Base-by-base conservation (phyloP, 2,329 filamentous ascomycete genomes). In the Fusarium palustre region DNA sequence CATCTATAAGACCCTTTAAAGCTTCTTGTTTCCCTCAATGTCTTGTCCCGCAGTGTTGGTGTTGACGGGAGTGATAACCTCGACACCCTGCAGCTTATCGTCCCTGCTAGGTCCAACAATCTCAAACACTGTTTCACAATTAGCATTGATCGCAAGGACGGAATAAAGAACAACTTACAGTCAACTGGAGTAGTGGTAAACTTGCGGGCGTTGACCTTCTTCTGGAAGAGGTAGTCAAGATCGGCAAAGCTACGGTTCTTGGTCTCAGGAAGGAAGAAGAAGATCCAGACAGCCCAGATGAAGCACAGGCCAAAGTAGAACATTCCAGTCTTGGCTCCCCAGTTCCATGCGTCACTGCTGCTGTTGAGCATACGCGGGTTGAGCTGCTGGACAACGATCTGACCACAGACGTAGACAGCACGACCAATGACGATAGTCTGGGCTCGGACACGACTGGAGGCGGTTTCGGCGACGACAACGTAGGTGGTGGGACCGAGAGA, bases 391-490 rank as follows among this genome's bases (percentile, higher is more conserved):
- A 77, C 81, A 20, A 79, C 74, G 15, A 81, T 73, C 82, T 70
- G 28, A 72, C 76, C 12, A 75, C 83, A 20, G 58, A 82, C 85
- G 71, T 79, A 81, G 24, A 82, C 60, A 55, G 78, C 81, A 36
- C 83, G 66, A 7, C 79, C 82, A 11, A 85, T 70, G 4, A 82
- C 82, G n/a, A 85, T 80, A 0, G 81, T 81, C 72, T 84, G 81
- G 31, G 80, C 81, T 15, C 82, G 78, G 15, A 85, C 77, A 54
- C 81, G 81, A n/a, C 80, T 83, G 10, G 81, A 83, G 0, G 79
- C 76, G 2, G 83, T 76, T 73, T 85, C 83, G 4, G 80, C 87
- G 4, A 97, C 93, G 25, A 97, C 85, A 0, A 92, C 94, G 81
- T 96, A 97, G 79, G 91, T 93, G 16, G 97, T 92, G 52, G 64